phyloP scores from a whole-genome alignment of 768 basidiomycete species.

The Mycena olivaceomarginata region DNA sequence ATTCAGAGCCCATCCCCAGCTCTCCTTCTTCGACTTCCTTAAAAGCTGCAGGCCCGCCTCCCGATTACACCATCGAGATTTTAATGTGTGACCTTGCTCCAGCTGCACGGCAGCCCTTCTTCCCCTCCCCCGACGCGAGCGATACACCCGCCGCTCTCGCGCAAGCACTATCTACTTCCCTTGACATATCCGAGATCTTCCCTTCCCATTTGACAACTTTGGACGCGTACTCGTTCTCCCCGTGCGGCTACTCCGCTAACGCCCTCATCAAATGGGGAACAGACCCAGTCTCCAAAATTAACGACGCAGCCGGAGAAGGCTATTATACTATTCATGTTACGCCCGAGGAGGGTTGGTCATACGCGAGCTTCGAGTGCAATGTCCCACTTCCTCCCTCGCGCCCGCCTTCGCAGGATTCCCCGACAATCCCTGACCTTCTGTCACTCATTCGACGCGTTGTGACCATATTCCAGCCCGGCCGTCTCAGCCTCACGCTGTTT shows the following conservation, averaged over 20 bases:
- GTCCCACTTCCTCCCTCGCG: constrained; percentile 77
- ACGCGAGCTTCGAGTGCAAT: constrained; percentile 99
- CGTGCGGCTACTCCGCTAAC: constrained; percentile 98
- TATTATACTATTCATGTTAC: constrained; percentile 99
- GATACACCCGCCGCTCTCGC: constrained; percentile 71
- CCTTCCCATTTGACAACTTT: constrained; percentile 86
- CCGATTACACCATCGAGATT: constrained; percentile 98
- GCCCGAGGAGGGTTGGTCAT: constrained; percentile 98
- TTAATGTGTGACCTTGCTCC: constrained; percentile 95
- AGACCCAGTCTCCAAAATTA: constrained; percentile 49
- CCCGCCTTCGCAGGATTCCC: constrained; percentile 49
- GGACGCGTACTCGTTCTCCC: constrained; percentile 95
- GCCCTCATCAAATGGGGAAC: constrained; percentile 85
- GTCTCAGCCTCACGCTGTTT: constrained; percentile 92
- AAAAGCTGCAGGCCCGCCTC: constrained; percentile 53
- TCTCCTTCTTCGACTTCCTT: constrained; percentile 40
- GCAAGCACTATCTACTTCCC: constrained; percentile 75
- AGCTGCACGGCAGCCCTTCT: constrained; percentile 87
- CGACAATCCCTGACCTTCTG: constrained; percentile 82
- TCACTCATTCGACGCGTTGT: constrained; percentile 93
- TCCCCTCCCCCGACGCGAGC: constrained; percentile 61
- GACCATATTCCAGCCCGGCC: constrained; percentile 92
- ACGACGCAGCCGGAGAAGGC: constrained; percentile 76
- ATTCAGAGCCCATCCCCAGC: constrained; percentile 45
- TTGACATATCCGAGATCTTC: constrained; percentile 91